Evolutionary conservation across 176 grass and related monocot genomes (phyloP), one percentile per base, ranked within the genome.

Genomic region (Zoysia pacifica): DNA sequence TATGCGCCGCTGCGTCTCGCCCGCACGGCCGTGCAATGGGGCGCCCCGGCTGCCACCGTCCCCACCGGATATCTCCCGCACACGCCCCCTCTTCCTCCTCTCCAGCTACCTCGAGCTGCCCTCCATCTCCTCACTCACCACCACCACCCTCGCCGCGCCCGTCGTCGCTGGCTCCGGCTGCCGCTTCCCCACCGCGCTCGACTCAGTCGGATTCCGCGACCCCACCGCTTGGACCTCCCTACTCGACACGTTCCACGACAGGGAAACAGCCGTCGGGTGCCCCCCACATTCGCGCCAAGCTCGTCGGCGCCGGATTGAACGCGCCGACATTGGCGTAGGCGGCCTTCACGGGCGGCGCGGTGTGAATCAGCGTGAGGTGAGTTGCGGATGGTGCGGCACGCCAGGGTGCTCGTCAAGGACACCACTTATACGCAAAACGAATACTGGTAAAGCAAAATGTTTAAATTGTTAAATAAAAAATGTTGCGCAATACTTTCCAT

Each of bases 211-310:
- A 0, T 87, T 88, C 48, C 84, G 93, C 18, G 51, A 59, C 2
- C 50, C 50, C 4, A 18, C 82, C 39, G 43, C 87, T 1, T 92
- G 92, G 62, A 92, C 87, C 38, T 77, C 88, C 9, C 78, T 92
- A 65, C 82, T 90, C 41, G 53, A 62, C 4, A 90, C 93, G 62
- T 95, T 95, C 81, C 2, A 14, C 9, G 46, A 64, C 18, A 93
- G 94, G 94, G 94, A 97, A 54, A 11, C 48, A 20, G 62, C 75
- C 80, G 75, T 97, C 20, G 86, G 94, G 13, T 97, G 94, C 28
- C 85, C 76, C 69, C 60, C 81, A 80, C 67, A 72, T 93, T 74
- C 62, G 69, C 70, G 83, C 73, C 47, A 97, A 89, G 84, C 86
- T 93, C 55, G 70, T 73, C 13, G 28, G 54, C 60, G 13, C 28